phyloP scores from a whole-genome alignment of 345 rosid species.

The Melaleuca quinquenervia region DNA sequence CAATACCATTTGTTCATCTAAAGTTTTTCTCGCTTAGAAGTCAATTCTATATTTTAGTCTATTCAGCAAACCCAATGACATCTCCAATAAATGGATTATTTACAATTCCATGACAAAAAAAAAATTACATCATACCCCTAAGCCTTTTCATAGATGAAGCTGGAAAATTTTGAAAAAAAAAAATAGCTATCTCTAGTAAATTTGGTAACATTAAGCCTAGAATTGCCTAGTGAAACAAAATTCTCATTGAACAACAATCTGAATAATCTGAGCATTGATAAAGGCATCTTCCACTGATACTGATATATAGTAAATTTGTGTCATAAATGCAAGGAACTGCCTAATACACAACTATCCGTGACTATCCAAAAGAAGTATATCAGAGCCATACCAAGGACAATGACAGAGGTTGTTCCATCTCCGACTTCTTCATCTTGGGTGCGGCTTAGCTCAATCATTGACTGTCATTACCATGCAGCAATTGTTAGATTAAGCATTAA shows the following conservation, averaged over 20 bases:
- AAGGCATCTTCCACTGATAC: not conserved
- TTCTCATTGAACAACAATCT: not conserved
- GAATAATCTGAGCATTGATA: not conserved
- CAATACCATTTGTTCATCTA: not conserved
- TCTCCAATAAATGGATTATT: not conserved
- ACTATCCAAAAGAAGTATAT: not conserved
- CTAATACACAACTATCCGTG: not conserved
- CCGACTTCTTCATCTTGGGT: constrained; percentile 98
- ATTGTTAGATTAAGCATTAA: not conserved
- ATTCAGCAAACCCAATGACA: not conserved
- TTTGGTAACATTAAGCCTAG: not conserved
- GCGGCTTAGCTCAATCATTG: constrained; percentile 93
- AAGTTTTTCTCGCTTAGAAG: not conserved
- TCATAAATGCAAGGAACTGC: not conserved
- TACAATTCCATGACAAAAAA: not conserved
- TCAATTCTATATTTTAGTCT: not conserved
- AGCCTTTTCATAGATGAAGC: not conserved
- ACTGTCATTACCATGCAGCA: constrained; percentile 23
- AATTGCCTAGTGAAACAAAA: not conserved
- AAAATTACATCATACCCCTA: not conserved
- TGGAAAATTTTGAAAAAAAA: not conserved
- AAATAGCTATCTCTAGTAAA: not conserved
- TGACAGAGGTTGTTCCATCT: constrained; percentile 97
- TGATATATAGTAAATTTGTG: not conserved
- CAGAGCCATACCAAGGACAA: constrained; percentile 64